Conservation (phyloP, 2,329 filamentous ascomycete species). For the Diaporthe nobilis region DNA sequence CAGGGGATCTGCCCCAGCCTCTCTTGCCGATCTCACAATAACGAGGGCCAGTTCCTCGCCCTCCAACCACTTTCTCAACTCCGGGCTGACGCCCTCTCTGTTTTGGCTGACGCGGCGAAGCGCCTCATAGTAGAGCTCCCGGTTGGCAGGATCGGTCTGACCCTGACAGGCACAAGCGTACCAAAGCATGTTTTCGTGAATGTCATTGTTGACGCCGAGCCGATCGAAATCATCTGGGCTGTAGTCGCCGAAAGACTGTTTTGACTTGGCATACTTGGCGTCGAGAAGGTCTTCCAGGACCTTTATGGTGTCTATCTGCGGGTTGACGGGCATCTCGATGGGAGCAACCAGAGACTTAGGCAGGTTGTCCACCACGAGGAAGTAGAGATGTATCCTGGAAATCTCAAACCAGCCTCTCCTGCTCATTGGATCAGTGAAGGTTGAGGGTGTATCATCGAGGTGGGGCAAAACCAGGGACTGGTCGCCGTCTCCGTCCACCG, state of each 20-base stretch:
- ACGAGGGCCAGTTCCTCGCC: slow-evolving; percentile 35
- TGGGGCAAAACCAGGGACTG: slow-evolving; percentile 34
- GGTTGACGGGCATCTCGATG: slow-evolving; percentile 33
- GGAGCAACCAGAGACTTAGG: slow-evolving; percentile 19
- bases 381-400: slow-evolving; percentile 37
- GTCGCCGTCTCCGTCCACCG: slow-evolving; percentile 26
- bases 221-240: slow-evolving; percentile 42
- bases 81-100: slow-evolving; percentile 43
- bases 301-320: slow-evolving; percentile 24
- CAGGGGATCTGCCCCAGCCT: slow-evolving; percentile 30
- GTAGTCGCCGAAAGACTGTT: slow-evolving; percentile 35
- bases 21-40: slow-evolving; percentile 35
- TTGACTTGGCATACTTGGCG: slow-evolving; percentile 37
- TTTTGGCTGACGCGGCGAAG: slow-evolving; percentile 43
- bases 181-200: slow-evolving; percentile 47
- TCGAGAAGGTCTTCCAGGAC: slow-evolving; percentile 23
- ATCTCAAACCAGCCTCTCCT: slow-evolving; percentile 41
- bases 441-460: slow-evolving; percentile 20
- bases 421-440: slow-evolving; percentile 4
- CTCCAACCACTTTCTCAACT: slow-evolving; percentile 39
- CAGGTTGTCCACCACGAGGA: slow-evolving; percentile 36
- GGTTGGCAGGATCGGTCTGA: slow-evolving; percentile 43
- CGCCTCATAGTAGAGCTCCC: slow-evolving; percentile 42
- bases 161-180: slow-evolving; percentile 48
- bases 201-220: slow-evolving; percentile 45